phyloP scores from a whole-genome alignment of 2,329 filamentous ascomycete genomes.

The Ascochyta viciae-villosae region DNA sequence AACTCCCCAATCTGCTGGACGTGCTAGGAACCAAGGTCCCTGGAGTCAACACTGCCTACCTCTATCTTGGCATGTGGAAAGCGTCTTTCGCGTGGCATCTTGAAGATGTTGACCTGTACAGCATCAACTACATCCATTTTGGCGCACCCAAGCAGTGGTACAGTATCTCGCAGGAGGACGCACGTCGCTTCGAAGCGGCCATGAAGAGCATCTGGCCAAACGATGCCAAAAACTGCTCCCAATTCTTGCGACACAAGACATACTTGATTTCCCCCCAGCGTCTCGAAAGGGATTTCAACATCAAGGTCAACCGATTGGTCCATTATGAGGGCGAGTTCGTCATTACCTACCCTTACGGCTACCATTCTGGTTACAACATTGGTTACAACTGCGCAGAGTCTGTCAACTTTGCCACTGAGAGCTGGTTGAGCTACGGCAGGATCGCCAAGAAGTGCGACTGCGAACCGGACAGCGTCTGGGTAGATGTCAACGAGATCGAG shows the following conservation, averaged over 20 bases:
- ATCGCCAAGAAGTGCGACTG: constrained; percentile 98
- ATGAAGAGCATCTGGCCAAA: constrained; percentile 97
- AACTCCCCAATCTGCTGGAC: constrained; percentile 90
- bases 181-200: constrained; percentile 87
- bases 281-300: constrained; percentile 85
- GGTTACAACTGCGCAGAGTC: constrained; percentile 99
- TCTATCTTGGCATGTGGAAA: constrained; percentile 99
- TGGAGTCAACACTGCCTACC: constrained; percentile 96
- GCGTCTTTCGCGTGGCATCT: constrained; percentile 99
- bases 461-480: constrained; percentile 97
- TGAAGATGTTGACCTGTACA: constrained; percentile 98
- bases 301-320: constrained; percentile 94
- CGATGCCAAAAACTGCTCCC: constrained; percentile 93
- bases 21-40: constrained; percentile 94
- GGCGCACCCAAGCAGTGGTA: constrained; percentile 99
- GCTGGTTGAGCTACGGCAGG: constrained; percentile 93
- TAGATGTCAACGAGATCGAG: constrained; percentile 95
- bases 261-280: constrained; percentile 94
- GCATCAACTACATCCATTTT: constrained; percentile 99
- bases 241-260: constrained; percentile 96
- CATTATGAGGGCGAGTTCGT: constrained; percentile 98
- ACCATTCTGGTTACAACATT: constrained; percentile 96
- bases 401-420: constrained; percentile 95
- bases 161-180: constrained; percentile 95
- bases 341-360: constrained; percentile 97